Base-by-base conservation (phyloP, 345 rosid species). In the Citrus maxima region DNA sequence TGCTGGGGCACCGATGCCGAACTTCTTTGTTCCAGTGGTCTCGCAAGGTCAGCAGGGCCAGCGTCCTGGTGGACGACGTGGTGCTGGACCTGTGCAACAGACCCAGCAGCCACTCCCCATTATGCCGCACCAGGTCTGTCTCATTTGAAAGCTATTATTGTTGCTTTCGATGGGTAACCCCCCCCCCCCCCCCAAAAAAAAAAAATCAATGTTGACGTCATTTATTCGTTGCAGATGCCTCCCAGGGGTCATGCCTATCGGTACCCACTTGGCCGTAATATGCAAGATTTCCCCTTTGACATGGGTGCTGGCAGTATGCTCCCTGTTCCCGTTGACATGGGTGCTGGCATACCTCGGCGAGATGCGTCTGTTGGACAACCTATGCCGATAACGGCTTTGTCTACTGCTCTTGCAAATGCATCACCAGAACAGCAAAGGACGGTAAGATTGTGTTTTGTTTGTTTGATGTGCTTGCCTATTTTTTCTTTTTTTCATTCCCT, bases 241-340 rank as follows among this genome's bases (percentile, higher is more conserved):
- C 97, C 97, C 25, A 87, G 97, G 82, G 93, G 95, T 37, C 92
- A 92, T 55, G 84, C 83, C 74, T 87, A 87, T 65, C 95, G 93
- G 27, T 90, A 87, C 72, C 91, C 93, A 1, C 90, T 90, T 27
- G 92, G 91, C 6, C 93, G 93, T 34, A 88, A 82, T 63, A 58
- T 89, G 84, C 89, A 90, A 30, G 95, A 90, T 74, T 83, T 78
- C 64, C 86, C 88, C 12, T 46, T 46, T 46, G 51, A 46, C 51
- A 85, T 90, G 85, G 86, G 79, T 74, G 84, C 83, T 61, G 91
- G 88, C 27, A 83, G 91, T 66, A 86, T 90, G 91, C 86, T 87
- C 61, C 80, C 96, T 78, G 88, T 82, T 60, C 90, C 91, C 10
- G 83, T 85, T 76, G 92, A 89, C 74, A 87, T 89, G 88, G 89